phyloP scores from a whole-genome alignment of 2,329 filamentous ascomycete species.

The Claviceps pusilla region DNA sequence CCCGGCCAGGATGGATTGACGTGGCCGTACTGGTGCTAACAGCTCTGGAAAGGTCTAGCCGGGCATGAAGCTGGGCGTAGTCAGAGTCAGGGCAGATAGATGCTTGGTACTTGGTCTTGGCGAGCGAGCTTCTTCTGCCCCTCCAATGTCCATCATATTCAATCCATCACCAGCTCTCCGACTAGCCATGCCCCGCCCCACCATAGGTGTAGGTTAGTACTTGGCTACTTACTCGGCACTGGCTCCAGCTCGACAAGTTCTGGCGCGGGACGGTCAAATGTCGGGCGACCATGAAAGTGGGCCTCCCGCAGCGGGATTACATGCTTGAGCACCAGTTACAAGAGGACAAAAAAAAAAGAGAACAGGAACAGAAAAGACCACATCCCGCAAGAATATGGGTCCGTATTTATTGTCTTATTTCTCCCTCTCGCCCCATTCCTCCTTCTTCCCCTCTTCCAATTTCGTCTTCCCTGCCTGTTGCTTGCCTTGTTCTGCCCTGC shows the following conservation, averaged over 20 bases:
- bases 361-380: constrained; percentile 1
- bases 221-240: neutral
- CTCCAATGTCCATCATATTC: neutral
- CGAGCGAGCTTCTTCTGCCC: constrained; percentile 1
- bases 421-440: neutral
- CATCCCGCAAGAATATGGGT: constrained; percentile 3
- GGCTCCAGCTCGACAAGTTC: neutral
- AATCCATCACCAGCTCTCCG: neutral
- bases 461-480: neutral
- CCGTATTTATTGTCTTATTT: constrained; percentile 2
- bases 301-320: neutral
- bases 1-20: neutral
- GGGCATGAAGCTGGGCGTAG: neutral
- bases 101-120: neutral
- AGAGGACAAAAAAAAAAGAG: neutral
- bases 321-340: neutral
- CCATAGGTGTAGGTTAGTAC: too few species aligned
- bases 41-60: neutral
- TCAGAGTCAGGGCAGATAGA: neutral
- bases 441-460: constrained; percentile 4
- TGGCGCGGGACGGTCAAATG: neutral
- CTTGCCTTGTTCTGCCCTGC: constrained; percentile 1
- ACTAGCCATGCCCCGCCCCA: too few species aligned
- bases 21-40: neutral
- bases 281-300: neutral